These are phyloP conservation scores for Lachnellula occidentalis DNA, from an alignment of 2,329 filamentous ascomycete species.

Conservation along the genomic window DNA sequence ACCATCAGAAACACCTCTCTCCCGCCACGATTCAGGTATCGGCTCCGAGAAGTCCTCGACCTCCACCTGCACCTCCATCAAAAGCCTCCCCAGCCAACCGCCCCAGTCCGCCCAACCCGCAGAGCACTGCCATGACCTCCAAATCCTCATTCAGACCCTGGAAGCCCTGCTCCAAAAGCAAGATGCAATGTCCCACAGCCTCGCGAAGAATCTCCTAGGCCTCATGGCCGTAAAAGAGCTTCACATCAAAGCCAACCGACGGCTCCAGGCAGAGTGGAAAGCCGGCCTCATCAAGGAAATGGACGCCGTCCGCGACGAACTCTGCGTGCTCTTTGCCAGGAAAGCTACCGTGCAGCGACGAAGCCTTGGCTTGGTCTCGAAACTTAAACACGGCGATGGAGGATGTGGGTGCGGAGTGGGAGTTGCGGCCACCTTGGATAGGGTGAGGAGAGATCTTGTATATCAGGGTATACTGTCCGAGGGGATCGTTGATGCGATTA, in stretches of 20 bases:
- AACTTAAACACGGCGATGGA: background rate
- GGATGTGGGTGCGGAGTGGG: background rate
- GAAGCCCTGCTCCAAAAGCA: background rate
- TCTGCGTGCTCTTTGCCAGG: background rate
- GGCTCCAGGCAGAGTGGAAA: slow-evolving; percentile 2
- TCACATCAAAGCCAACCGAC: background rate
- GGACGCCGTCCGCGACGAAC: background rate
- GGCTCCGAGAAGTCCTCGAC: background rate
- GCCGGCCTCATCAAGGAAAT: background rate
- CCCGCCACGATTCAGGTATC: background rate
- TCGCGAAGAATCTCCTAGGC: slow-evolving; percentile 2
- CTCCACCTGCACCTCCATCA: too few species aligned
- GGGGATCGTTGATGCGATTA: slow-evolving; percentile 5
- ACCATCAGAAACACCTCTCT: background rate
- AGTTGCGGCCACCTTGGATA: background rate
- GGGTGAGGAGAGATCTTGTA: slow-evolving; percentile 1
- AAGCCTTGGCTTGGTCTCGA: background rate
- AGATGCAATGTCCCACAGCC: background rate
- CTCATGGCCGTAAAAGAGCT: slow-evolving; percentile 5
- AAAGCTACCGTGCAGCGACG: background rate
- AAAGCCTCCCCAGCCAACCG: too few species aligned
- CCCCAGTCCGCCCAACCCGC: too few species aligned
- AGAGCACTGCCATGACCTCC: background rate
- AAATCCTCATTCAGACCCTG: background rate
- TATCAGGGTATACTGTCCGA: slow-evolving; percentile 9